Conservation (phyloP, 768 basidiomycete genomes). For the Mycena pura region DNA sequence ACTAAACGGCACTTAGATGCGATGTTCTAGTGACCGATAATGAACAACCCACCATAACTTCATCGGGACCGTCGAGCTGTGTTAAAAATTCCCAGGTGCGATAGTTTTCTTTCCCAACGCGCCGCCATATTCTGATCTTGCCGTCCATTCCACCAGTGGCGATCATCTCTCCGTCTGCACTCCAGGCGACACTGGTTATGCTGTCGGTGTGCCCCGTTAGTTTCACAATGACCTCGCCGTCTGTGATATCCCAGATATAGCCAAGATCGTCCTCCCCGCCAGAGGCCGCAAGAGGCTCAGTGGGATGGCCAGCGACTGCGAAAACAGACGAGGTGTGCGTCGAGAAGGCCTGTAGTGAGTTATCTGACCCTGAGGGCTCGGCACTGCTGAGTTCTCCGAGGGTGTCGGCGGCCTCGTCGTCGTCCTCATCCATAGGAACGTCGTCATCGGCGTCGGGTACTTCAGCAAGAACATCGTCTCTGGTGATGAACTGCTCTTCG, state of each 20-base stretch:
- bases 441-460: constrained; percentile 72
- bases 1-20: constrained; percentile 54
- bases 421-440: constrained; percentile 73
- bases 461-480: constrained; percentile 71
- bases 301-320: constrained; percentile 82
- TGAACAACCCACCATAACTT: constrained; percentile 78
- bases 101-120: constrained; percentile 78
- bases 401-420: constrained; percentile 51
- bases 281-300: constrained; percentile 81
- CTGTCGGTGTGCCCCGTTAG: constrained; percentile 94
- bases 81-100: constrained; percentile 94
- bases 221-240: constrained; percentile 81
- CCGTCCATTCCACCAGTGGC: constrained; percentile 99
- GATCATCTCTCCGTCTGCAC: constrained; percentile 88
- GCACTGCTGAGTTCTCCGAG: constrained; percentile 47
- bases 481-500: constrained; percentile 67
- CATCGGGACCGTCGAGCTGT: constrained; percentile 91
- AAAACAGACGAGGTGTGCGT: constrained; percentile 84
- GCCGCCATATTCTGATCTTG: constrained; percentile 88
- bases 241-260: constrained; percentile 90
- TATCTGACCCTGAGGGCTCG: constrained; percentile 55
- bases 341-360: constrained; percentile 72
- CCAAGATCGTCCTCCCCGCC: constrained; percentile 96
- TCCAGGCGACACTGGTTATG: constrained; percentile 82
- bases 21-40: neutral